These are phyloP conservation scores for Starmerella apicola DNA, from an alignment of 805 yeast genomes.

Conservation along the genomic window DNA sequence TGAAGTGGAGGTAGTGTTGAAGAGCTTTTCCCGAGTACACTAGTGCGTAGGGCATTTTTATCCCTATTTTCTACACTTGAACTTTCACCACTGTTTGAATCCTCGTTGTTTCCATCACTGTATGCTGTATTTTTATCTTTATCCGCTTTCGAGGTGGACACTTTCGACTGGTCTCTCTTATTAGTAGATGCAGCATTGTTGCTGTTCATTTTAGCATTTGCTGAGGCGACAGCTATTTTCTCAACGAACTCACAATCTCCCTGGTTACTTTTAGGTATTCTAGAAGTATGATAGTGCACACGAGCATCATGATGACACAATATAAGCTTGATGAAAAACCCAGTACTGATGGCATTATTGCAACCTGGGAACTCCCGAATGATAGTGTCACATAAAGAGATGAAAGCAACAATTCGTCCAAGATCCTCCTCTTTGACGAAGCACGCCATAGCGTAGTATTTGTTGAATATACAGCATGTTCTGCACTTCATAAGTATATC, in stretches of 20 bases:
- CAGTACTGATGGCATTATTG: conserved; percentile 22
- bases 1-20: too few relatives aligned
- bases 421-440: conserved; percentile 20
- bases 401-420: conserved; percentile 16
- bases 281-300: conserved; percentile 13
- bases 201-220: not conserved
- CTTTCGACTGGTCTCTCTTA: not conserved
- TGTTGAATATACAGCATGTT: conserved; percentile 22
- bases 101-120: too few relatives aligned
- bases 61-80: too few relatives aligned
- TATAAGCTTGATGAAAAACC: conserved; percentile 25
- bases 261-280: conserved; percentile 1
- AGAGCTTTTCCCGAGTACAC: too few relatives aligned
- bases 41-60: too few relatives aligned
- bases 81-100: too few relatives aligned
- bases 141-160: not conserved
- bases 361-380: conserved; percentile 22
- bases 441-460: conserved; percentile 21
- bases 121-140: too few relatives aligned
- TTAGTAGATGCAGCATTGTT: not conserved
- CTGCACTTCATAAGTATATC: conserved; percentile 26
- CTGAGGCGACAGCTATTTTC: not conserved
- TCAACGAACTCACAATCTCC: conserved; percentile 15
- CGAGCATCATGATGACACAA: conserved; percentile 26
- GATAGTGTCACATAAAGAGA: conserved; percentile 18